Percentiles rank a stretch among this genome's conserved stretches.
Conservation (phyloP, 1,139 yeast genomes). For the Zygosaccharomyces sapae region DNA sequence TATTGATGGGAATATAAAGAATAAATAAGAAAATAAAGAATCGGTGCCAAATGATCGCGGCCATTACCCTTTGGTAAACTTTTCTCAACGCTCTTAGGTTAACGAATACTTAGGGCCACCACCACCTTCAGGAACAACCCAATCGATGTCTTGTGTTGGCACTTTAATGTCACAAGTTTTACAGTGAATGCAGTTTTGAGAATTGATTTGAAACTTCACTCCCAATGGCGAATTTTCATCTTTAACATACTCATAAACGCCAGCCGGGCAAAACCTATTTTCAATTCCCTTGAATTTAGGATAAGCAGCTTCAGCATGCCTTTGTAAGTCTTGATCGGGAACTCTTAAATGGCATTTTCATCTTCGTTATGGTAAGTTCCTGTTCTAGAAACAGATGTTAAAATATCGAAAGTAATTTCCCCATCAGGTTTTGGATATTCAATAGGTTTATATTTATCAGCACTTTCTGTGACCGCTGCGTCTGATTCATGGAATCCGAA, state of each 20-base stretch:
- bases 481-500: slow-evolving; percentile 68
- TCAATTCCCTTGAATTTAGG: slow-evolving; percentile 83
- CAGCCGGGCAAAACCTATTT: slow-evolving; percentile 94
- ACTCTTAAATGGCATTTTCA: slow-evolving; percentile 83
- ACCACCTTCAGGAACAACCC: slow-evolving; percentile 98
- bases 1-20: not conserved
- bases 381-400: slow-evolving; percentile 90
- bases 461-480: slow-evolving; percentile 64
- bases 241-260: slow-evolving; percentile 88
- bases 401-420: slow-evolving; percentile 76
- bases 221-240: slow-evolving; percentile 58
- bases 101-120: slow-evolving; percentile 95
- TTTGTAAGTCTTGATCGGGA: slow-evolving; percentile 62
- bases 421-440: slow-evolving; percentile 95
- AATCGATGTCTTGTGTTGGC: slow-evolving; percentile 87
- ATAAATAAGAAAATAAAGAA: slow-evolving; percentile 8
- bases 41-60: not conserved
- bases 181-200: slow-evolving; percentile 97
- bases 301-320: slow-evolving; percentile 65
- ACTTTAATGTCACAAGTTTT: slow-evolving; percentile 97
- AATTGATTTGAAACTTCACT: slow-evolving; percentile 83
- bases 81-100: too few species aligned
- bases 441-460: slow-evolving; percentile 61
- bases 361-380: slow-evolving; percentile 96
- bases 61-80: too few species aligned